These are phyloP conservation scores for Cryoendolithus antarcticus DNA, from an alignment of 2,329 filamentous ascomycete species.

Conservation along the genomic window DNA sequence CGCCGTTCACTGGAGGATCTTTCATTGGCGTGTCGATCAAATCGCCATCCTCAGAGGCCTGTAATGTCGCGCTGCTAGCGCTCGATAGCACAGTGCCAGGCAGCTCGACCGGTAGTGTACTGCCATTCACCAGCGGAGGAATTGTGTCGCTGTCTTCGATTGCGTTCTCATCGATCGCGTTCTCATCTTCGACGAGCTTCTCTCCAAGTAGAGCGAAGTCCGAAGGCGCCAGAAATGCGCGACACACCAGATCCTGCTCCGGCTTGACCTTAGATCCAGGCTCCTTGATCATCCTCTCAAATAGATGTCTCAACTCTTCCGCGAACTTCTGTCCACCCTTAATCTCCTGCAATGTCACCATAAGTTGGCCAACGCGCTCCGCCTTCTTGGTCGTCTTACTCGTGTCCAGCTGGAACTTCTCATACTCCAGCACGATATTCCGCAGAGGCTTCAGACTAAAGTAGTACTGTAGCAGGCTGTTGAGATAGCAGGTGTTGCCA, in stretches of 20 bases:
- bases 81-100: neutral
- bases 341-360: conserved; percentile 33
- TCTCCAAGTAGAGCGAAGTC: conserved; percentile 16
- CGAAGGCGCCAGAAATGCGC: conserved; percentile 21
- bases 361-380: conserved; percentile 63
- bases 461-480: conserved; percentile 90
- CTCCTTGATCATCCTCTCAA: conserved; percentile 26
- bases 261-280: conserved; percentile 18
- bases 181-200: conserved; percentile 4
- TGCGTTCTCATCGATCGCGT: conserved; percentile 1
- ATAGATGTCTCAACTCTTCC: conserved; percentile 21
- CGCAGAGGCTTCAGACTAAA: conserved; percentile 77
- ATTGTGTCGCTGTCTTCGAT: too few relatives aligned
- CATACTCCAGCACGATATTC: conserved; percentile 65
- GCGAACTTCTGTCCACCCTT: conserved; percentile 24
- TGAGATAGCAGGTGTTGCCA: conserved; percentile 95
- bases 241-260: conserved; percentile 23
- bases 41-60: conserved; percentile 10
- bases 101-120: neutral
- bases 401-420: conserved; percentile 56
- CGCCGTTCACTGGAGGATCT: conserved; percentile 1
- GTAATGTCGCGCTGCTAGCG: conserved; percentile 17
- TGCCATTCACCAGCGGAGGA: too few relatives aligned
- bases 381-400: conserved; percentile 49
- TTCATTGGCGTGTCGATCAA: conserved; percentile 13